Percentiles rank a stretch among this genome's conserved stretches.
These are phyloP conservation scores for Mucor saturninus DNA, from an alignment of 371 early-diverging fungal genomes.

Conservation along the genomic window DNA sequence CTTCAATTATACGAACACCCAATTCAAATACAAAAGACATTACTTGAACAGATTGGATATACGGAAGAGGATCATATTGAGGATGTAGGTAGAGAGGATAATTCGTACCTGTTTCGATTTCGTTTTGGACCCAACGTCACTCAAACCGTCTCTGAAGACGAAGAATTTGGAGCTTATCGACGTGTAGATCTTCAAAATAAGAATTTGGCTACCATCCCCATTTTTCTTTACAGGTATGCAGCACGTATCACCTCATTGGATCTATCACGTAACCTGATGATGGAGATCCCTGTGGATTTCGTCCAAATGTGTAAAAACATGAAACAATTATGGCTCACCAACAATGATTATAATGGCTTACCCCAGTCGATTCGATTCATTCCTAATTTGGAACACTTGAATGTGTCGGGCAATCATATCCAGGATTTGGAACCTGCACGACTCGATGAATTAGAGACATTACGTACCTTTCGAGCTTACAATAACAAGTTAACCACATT, in stretches of 20 bases:
- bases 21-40: slow-evolving; percentile 67
- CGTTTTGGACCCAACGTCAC: slow-evolving; percentile 70
- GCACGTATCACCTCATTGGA: slow-evolving; percentile 70
- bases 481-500: slow-evolving; percentile 75
- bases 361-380: slow-evolving; percentile 66
- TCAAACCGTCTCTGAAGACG: slow-evolving; percentile 48
- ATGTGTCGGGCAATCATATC: slow-evolving; percentile 80
- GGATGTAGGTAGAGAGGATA: slow-evolving; percentile 82
- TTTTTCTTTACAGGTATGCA: slow-evolving; percentile 70
- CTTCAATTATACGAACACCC: slow-evolving; percentile 73
- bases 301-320: slow-evolving; percentile 69
- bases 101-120: slow-evolving; percentile 82
- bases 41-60: slow-evolving; percentile 80
- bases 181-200: slow-evolving; percentile 63
- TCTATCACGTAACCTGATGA: slow-evolving; percentile 72
- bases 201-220: slow-evolving; percentile 75
- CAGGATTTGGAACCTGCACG: slow-evolving; percentile 60
- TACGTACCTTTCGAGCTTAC: slow-evolving; percentile 67
- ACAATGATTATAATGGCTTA: slow-evolving; percentile 67
- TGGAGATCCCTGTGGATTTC: slow-evolving; percentile 78
- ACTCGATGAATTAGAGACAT: slow-evolving; percentile 58
- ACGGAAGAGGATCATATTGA: slow-evolving; percentile 78
- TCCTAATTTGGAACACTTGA: slow-evolving; percentile 64
- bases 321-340: slow-evolving; percentile 70
- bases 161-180: slow-evolving; percentile 34